These are phyloP conservation scores for Boletus barrowsii DNA, from an alignment of 768 basidiomycete species.

Conservation along the genomic window DNA sequence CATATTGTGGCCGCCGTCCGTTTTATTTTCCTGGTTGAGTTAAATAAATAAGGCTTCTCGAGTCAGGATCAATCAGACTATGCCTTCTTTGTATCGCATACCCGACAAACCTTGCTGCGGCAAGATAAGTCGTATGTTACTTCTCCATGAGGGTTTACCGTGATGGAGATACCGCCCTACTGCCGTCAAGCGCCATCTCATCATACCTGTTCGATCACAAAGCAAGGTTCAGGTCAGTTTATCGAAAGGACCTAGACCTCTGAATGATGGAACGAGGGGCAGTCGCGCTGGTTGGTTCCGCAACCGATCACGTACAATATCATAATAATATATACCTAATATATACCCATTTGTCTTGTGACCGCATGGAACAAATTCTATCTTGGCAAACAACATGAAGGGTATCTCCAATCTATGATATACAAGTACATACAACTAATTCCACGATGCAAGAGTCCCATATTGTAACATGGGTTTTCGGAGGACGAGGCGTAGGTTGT, in stretches of 20 bases:
- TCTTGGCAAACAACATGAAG: slow-evolving; percentile 9
- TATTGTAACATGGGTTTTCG: not conserved
- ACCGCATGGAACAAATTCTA: not conserved
- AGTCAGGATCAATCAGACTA: slow-evolving; percentile 5
- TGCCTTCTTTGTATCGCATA: slow-evolving; percentile 4
- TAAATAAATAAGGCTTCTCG: not conserved
- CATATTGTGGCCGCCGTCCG: not conserved
- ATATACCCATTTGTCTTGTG: not conserved
- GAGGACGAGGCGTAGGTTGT: not conserved
- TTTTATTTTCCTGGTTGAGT: not conserved
- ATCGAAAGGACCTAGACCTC: not conserved
- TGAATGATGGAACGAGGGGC: not conserved
- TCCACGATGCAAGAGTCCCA: slow-evolving; percentile 14
- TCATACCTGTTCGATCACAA: not conserved
- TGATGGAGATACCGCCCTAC: not conserved
- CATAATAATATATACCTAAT: no score
- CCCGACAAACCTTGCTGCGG: not conserved
- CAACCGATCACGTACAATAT: slow-evolving; percentile 15
- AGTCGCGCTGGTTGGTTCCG: not conserved
- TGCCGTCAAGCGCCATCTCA: not conserved
- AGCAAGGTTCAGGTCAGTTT: not conserved
- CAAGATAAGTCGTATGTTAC: not conserved
- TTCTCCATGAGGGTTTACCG: slow-evolving; percentile 5
- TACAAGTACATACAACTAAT: slow-evolving; percentile 21
- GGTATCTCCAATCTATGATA: slow-evolving; percentile 26